Evolutionary conservation across 495 filamentous ascomycete species (phyloP).

Genomic region (Immersiella caudata): DNA sequence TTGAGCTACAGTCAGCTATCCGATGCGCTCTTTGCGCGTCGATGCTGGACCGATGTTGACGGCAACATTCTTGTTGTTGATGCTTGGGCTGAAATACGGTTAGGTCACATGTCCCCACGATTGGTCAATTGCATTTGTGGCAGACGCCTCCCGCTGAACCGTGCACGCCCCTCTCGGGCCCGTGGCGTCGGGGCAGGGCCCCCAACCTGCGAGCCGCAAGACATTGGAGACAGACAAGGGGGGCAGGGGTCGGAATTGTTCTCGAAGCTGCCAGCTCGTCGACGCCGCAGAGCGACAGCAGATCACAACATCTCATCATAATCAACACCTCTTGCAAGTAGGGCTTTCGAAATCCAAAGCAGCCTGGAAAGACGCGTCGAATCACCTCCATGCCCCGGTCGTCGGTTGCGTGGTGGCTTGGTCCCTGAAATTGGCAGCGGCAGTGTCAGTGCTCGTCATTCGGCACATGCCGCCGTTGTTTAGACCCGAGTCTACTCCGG

Average conservation of each 20-base stretch:
- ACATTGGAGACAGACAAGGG: not conserved
- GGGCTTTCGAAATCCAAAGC: not conserved
- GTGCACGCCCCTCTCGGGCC: not conserved
- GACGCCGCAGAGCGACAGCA: not conserved
- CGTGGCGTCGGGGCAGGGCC: constrained; percentile 10
- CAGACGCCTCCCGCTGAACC: not conserved
- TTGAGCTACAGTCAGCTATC: not conserved
- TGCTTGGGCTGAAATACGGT: not conserved
- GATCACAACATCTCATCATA: not conserved
- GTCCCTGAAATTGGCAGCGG: not conserved
- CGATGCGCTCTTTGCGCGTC: not conserved
- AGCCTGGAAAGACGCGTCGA: not conserved
- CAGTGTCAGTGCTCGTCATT: not conserved
- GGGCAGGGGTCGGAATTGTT: constrained; percentile 11
- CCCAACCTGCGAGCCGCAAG: not conserved
- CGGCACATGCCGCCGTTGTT: not conserved
- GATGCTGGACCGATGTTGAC: not conserved
- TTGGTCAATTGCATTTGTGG: not conserved
- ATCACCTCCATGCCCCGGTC: not conserved
- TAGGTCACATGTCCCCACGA: not conserved
- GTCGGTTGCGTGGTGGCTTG: not conserved
- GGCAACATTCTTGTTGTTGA: not conserved
- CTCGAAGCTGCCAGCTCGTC: constrained; percentile 14
- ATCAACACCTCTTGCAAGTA: too few species aligned
- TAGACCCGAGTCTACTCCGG: not conserved